phyloP scores from a whole-genome alignment of 2,329 filamentous ascomycete genomes.

The Epichloe gansuensis region DNA sequence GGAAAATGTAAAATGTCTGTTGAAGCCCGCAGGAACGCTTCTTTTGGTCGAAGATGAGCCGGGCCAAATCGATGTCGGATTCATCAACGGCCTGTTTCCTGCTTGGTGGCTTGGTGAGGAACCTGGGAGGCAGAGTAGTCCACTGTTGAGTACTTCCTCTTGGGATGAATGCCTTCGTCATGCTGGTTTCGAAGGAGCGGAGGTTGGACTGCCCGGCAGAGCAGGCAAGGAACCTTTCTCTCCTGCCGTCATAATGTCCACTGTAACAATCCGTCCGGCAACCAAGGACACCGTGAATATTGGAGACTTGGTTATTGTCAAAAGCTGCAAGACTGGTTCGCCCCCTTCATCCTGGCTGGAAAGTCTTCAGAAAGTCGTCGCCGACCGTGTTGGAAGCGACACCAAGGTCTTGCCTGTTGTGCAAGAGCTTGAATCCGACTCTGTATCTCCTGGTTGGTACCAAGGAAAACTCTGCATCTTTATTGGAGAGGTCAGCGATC shows the following conservation, averaged over 20 bases:
- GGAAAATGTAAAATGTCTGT: constrained; percentile 8
- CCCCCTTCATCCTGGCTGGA: background rate
- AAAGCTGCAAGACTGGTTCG: background rate
- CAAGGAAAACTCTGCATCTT: constrained; percentile 2
- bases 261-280: background rate
- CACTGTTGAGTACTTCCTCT: background rate
- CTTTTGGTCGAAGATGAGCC: constrained; percentile 4
- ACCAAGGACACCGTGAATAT: background rate
- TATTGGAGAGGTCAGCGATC: constrained; percentile 6
- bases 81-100: background rate
- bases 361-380: background rate
- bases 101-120: background rate
- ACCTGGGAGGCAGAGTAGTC: background rate
- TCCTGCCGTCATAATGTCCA: background rate
- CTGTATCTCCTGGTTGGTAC: background rate
- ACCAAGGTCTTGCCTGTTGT: background rate
- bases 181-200: background rate
- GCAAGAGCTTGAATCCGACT: background rate
- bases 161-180: background rate
- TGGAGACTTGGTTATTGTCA: background rate
- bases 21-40: constrained; percentile 17
- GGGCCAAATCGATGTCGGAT: background rate
- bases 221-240: background rate
- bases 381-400: background rate
- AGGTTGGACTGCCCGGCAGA: background rate